These are phyloP conservation scores for Chrysoporthe austroafricana DNA, from an alignment of 2,329 filamentous ascomycete species.

Conservation along the genomic window DNA sequence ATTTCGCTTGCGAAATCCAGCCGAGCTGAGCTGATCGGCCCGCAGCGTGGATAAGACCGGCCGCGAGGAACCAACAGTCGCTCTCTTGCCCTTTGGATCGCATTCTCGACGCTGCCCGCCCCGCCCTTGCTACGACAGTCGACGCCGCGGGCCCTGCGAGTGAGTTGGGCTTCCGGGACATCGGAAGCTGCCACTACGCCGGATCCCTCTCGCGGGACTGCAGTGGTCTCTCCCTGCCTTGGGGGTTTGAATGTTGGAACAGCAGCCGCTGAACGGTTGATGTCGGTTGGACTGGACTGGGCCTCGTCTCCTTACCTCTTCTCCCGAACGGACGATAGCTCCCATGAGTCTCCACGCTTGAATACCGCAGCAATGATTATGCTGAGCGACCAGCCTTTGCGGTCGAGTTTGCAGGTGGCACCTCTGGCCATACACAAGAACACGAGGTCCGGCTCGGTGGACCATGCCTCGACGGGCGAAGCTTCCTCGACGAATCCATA, in stretches of 20 bases:
- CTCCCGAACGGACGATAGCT: constrained; percentile 17
- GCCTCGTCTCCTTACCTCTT: background rate
- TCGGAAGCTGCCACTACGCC: background rate
- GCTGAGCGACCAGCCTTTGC: constrained; percentile 52
- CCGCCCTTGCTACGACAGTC: constrained; percentile 3
- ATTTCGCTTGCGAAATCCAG: background rate
- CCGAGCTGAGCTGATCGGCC: background rate
- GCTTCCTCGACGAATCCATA: constrained; percentile 42
- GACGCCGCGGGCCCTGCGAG: background rate
- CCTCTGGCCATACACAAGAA: constrained; percentile 59
- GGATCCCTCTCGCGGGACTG: background rate
- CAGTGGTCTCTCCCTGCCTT: background rate
- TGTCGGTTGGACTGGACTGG: background rate
- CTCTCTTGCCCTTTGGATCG: background rate
- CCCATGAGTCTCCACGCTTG: constrained; percentile 44
- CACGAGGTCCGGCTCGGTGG: constrained; percentile 34
- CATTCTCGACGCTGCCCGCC: constrained; percentile 10
- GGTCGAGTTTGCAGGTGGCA: constrained; percentile 65
- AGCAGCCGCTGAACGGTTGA: background rate
- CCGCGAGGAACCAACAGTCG: background rate
- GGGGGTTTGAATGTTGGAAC: background rate
- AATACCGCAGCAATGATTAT: constrained; percentile 48
- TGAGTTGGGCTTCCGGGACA: background rate
- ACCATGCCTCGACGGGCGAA: constrained; percentile 23
- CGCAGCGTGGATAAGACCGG: background rate